Base-by-base conservation (phyloP, 2,329 filamentous ascomycete genomes). In the Talaromyces sp. region DNA sequence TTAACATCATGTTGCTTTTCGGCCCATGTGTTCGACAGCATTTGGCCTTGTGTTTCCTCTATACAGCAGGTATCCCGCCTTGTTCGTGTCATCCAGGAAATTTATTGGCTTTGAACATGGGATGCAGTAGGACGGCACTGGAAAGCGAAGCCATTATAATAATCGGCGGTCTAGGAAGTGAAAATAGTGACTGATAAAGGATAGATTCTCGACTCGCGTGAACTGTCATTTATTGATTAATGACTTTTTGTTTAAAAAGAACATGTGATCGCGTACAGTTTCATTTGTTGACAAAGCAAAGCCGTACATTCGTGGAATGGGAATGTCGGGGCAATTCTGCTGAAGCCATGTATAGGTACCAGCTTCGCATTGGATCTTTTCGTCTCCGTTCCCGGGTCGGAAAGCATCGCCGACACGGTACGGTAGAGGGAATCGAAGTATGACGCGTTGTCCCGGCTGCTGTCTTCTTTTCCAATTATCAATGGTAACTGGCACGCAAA, bases 281-380 rank as follows among this genome's bases (percentile, higher is more conserved):
- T 66, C 47, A 20, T 63, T 61, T n/a, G 51, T 61, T 9, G 61
- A 62, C 27, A 63, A 19, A 20, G 52, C 64, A 56, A 68, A 70
- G 2, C 66, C 63, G 44, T 63, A 60, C 14, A 69, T 49, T 14
- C 46, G 43, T 36, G 65, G 64, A 42, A 61, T 67, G 40, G 61
- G 63, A 6, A 68, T 48, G 24, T 55, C 51, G 13, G 63, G 65
- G 49, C 64, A 67, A 19, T 65, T 59, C 35, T 63, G 52, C 39
- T 62, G 50, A n/a, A 68, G 52, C 65, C 62, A 69, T 30, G 57
- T 56, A 54, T 67, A 70, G 14, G 65, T 63, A 6, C 51, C 63
- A 13, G 57, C 66, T 45, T 70, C 65, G 54, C 59, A 69, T 22
- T 48, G 47, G 30, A 67, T 41, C 46, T 68, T 70, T 51, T 68